Evolutionary conservation across 768 basidiomycete genomes (phyloP).

Genomic region (Trametes cubensis): DNA sequence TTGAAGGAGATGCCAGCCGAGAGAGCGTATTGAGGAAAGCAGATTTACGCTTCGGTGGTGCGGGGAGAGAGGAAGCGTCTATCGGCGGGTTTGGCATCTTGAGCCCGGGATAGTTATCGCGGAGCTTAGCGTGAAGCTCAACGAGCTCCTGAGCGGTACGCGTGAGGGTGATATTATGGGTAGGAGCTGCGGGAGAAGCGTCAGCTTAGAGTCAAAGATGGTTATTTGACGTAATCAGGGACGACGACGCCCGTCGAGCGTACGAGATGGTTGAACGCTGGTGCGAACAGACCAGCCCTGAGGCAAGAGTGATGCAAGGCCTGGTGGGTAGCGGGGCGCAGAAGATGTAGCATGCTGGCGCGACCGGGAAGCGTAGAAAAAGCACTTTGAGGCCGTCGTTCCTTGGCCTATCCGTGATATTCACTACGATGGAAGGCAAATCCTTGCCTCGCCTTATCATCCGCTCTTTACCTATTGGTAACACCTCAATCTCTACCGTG

Average conservation of each 20-base stretch:
- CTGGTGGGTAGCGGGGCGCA: neutral
- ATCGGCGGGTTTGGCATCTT: conserved; percentile 66
- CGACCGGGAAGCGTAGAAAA: too few relatives aligned
- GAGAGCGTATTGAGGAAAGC: conserved; percentile 87
- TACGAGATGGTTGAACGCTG: conserved; percentile 22
- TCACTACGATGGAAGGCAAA: too few relatives aligned
- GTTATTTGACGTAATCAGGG: conserved; percentile 23
- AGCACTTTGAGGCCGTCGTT: too few relatives aligned
- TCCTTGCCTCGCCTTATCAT: too few relatives aligned
- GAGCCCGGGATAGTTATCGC: conserved; percentile 58
- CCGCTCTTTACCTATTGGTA: too few relatives aligned
- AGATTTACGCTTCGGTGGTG: conserved; percentile 72
- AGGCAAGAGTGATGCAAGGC: neutral
- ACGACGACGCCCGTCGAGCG: conserved; percentile 22
- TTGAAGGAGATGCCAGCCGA: conserved; percentile 74
- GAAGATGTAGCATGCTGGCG: neutral
- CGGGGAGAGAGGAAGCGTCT: conserved; percentile 55
- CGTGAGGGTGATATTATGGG: conserved; percentile 86
- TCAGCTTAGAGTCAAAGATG: conserved; percentile 31
- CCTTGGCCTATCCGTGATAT: too few relatives aligned
- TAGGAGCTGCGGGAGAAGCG: conserved; percentile 62
- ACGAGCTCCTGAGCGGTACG: conserved; percentile 76
- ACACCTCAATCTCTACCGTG: too few relatives aligned
- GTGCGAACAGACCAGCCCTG: neutral
- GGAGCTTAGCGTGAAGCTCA: conserved; percentile 82